Percentiles rank a stretch among this genome's conserved stretches.
Conservation (phyloP, 768 basidiomycete genomes). For the Hericium erinaceus region DNA sequence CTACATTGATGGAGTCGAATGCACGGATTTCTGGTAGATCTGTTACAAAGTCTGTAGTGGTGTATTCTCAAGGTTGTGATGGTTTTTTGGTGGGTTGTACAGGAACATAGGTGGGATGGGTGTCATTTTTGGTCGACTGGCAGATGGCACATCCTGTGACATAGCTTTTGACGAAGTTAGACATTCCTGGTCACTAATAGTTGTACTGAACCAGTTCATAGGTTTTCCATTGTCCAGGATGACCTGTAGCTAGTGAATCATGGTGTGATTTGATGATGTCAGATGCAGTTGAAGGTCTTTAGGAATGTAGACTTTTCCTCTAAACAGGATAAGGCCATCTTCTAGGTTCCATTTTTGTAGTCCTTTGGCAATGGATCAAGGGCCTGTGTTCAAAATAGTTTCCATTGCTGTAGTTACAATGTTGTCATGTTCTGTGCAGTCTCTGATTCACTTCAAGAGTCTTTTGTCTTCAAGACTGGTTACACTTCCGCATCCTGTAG, state of each 20-base stretch:
- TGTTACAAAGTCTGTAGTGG: slow-evolving; percentile 15
- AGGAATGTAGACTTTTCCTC: neutral
- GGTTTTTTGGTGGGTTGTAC: slow-evolving; percentile 14
- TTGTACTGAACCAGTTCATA: neutral
- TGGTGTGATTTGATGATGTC: neutral
- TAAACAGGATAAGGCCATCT: neutral
- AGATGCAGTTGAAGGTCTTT: neutral
- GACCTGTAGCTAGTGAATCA: neutral
- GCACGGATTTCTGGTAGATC: slow-evolving; percentile 13
- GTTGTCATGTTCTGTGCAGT: neutral
- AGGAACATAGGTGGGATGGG: neutral
- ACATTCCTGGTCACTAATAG: slow-evolving; percentile 22
- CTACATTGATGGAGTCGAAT: slow-evolving; percentile 14
- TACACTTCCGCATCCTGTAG: neutral
- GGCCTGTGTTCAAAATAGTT: neutral
- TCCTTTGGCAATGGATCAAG: neutral
- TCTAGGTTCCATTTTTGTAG: neutral
- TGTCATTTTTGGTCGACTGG: slow-evolving; percentile 18
- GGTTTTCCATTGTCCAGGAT: neutral
- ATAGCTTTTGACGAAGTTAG: slow-evolving; percentile 13
- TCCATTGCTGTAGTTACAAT: neutral
- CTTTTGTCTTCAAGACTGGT: too few relatives aligned
- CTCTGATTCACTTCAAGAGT: neutral
- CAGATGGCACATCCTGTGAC: slow-evolving; percentile 21
- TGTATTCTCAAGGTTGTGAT: slow-evolving; percentile 1